phyloP scores from a whole-genome alignment of 2,329 filamentous ascomycete genomes.

The Fusarium pseudonygamai region DNA sequence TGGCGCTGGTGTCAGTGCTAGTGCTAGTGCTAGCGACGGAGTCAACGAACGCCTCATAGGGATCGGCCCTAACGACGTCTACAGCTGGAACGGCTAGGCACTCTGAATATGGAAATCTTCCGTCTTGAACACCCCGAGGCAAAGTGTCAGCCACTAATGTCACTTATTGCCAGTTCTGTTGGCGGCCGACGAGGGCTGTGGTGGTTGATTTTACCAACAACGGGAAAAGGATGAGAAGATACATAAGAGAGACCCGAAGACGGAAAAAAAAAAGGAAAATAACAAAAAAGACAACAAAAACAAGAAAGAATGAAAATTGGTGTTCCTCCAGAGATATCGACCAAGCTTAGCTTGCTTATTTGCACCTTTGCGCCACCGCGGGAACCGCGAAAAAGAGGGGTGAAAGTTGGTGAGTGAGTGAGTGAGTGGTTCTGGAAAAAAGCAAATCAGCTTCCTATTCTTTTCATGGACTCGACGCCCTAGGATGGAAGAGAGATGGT shows the following conservation, averaged over 20 bases:
- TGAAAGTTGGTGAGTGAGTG: background rate
- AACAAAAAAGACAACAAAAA: background rate
- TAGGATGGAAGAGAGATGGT: constrained; percentile 5
- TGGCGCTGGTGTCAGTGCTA: background rate
- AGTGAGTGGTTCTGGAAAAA: constrained; percentile 4
- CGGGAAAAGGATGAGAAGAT: background rate
- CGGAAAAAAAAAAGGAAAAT: background rate
- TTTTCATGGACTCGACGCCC: background rate
- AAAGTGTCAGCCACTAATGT: constrained; percentile 15
- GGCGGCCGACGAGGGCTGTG: constrained; percentile 3
- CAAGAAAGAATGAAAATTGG: background rate
- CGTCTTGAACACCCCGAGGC: background rate
- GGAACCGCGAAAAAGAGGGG: constrained; percentile 7
- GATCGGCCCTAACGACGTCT: constrained; percentile 20
- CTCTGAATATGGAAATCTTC: constrained; percentile 22
- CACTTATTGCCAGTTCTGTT: constrained; percentile 8
- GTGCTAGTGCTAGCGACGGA: constrained; percentile 21
- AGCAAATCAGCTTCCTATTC: constrained; percentile 9
- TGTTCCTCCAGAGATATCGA: background rate
- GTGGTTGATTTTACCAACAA: background rate
- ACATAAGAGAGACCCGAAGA: background rate
- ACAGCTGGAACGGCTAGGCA: constrained; percentile 33
- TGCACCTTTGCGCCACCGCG: background rate
- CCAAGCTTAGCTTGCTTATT: background rate
- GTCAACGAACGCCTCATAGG: constrained; percentile 35